phyloP scores from a whole-genome alignment of 164 flowering plant species.

The Euptelea pleiosperma region DNA sequence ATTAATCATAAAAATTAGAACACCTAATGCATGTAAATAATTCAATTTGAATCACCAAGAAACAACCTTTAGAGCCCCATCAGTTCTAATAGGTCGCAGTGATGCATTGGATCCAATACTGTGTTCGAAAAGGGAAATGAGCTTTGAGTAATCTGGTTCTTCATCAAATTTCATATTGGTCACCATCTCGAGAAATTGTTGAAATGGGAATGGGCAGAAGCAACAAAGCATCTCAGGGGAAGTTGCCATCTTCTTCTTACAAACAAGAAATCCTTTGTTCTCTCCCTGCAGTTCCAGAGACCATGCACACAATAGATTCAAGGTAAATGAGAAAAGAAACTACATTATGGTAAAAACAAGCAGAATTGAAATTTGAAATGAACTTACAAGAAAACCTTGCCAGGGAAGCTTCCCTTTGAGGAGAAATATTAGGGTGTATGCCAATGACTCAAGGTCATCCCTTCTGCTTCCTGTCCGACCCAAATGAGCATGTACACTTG shows the following conservation, averaged over 20 bases:
- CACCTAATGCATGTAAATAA: neutral
- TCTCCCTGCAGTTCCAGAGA: constrained; percentile 44
- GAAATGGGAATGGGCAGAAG: constrained; percentile 46
- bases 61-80: constrained; percentile 47
- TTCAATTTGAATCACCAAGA: neutral
- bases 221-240: constrained; percentile 46
- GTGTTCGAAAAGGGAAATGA: constrained; percentile 46
- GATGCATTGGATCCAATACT: constrained; percentile 30
- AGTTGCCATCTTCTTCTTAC: constrained; percentile 57
- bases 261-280: constrained; percentile 60
- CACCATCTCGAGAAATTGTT: constrained; percentile 52
- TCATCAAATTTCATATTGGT: constrained; percentile 55
- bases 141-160: constrained; percentile 53
- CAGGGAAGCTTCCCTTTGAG: constrained; percentile 54
- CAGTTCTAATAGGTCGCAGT: constrained; percentile 41
- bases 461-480: constrained; percentile 68
- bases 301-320: constrained; percentile 5
- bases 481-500: constrained; percentile 69
- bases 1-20: neutral
- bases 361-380: neutral
- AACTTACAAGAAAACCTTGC: constrained; percentile 53
- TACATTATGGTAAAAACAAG: neutral
- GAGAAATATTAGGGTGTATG: constrained; percentile 58
- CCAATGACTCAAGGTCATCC: constrained; percentile 65
- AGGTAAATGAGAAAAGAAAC: neutral